Base-by-base conservation (phyloP, 805 yeast species). In the Phaffomyces antillensis region DNA sequence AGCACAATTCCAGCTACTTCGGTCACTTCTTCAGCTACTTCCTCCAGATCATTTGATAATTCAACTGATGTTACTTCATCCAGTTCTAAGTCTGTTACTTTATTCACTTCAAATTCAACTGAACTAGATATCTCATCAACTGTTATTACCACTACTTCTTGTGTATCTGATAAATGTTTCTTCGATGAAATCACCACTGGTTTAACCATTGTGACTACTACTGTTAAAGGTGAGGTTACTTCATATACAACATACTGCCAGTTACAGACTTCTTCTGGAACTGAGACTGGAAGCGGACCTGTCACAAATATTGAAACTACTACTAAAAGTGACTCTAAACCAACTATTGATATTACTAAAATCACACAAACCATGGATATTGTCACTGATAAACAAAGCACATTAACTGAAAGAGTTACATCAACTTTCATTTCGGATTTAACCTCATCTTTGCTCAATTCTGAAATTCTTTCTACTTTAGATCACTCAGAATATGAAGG, bases 201-300 rank as follows among this genome's bases (percentile, higher is more conserved):
- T 57, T 63, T 62, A 48, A 59, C 45, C n/a, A 41, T 39, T 37
- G 41, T 43, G 9, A 43, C 44, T 10, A 30, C 32, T 7, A 47
- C 50, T 11, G 17, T 13, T 12, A 46, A 58, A 36, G 62, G 64
- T 20, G 45, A 46, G 2, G 49, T 43, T 18, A 56, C 64, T 15
- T 40, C 40, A 13, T 59, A 54, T 46, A 58, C 64, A 35, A 63
- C 69, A 11, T 65, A 63, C 62, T 62, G 66, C 50, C 70, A 70
- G 37, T 46, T 60, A 36, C 36, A 43, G 16, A 47, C 47, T 25
- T 44, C 40, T 37, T 20, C 41, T 18, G 40, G 36, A 9, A 17
- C 24, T 16, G 16, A 16, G 16, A 16, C 36, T 16, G 18, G 12
- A 8, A 40, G 17, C 37, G 17, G 6, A 15, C 15, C 17, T 31